Evolutionary conservation across 805 yeast species (phyloP).

Genomic region (Ogataea pignaliae): DNA sequence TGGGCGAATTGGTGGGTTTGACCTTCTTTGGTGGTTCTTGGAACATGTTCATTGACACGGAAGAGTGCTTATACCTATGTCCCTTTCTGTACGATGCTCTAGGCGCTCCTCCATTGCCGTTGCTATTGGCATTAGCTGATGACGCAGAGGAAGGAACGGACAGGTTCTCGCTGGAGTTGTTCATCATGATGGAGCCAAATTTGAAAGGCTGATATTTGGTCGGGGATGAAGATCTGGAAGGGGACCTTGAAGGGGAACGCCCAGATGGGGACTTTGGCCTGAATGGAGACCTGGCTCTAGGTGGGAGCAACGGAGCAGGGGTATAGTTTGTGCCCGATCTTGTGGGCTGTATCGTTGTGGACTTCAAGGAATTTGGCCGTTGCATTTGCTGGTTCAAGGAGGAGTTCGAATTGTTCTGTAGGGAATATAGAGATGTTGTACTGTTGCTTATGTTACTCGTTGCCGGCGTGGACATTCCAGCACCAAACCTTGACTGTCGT

Average conservation of each 20-base stretch:
- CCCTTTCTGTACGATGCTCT: conserved; percentile 81
- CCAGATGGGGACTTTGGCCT: conserved; percentile 25
- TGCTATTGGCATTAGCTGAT: background rate
- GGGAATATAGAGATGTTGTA: conserved; percentile 3
- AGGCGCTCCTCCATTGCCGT: conserved; percentile 17
- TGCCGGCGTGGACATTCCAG: background rate
- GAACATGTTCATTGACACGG: conserved; percentile 92
- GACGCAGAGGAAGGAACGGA: conserved; percentile 3
- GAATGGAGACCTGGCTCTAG: conserved; percentile 22
- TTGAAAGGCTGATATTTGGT: conserved; percentile 51
- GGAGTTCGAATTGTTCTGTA: conserved; percentile 13
- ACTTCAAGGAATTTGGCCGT: conserved; percentile 12
- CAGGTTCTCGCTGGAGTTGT: conserved; percentile 19
- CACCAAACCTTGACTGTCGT: conserved; percentile 6
- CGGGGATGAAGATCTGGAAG: conserved; percentile 30
- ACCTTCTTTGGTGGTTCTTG: conserved; percentile 77
- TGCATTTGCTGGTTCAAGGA: conserved; percentile 9
- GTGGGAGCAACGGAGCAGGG: conserved; percentile 20
- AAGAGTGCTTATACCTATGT: conserved; percentile 92
- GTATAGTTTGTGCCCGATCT: conserved; percentile 17
- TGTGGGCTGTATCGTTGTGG: too few relatives aligned
- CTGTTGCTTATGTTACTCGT: background rate
- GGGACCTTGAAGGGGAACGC: conserved; percentile 27
- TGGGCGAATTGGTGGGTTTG: conserved; percentile 59
- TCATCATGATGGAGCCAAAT: conserved; percentile 48